These are phyloP conservation scores for Pinus albicaulis DNA, from an alignment of 75 land plant species.

Conservation along the genomic window DNA sequence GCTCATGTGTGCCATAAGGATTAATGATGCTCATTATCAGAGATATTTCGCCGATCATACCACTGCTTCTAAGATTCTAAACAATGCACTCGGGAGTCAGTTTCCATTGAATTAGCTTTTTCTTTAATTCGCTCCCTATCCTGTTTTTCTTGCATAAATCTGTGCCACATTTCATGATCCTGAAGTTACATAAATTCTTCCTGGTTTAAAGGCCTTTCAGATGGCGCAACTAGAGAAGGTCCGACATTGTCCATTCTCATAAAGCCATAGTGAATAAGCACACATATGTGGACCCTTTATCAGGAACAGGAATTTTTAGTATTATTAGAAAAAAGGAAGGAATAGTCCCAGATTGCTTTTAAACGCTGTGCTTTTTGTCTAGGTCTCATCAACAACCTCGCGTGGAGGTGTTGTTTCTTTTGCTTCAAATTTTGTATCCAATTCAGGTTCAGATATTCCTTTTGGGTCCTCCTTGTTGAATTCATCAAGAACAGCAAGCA, in stretches of 20 bases:
- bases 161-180: slow-evolving; percentile 32
- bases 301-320: too few relatives aligned
- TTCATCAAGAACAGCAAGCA: too few relatives aligned
- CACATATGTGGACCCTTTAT: too few relatives aligned
- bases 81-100: slow-evolving; percentile 11
- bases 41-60: slow-evolving; percentile 17
- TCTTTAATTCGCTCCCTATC: slow-evolving; percentile 37
- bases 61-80: slow-evolving; percentile 15
- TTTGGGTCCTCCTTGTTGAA: too few relatives aligned
- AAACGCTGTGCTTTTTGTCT: too few relatives aligned
- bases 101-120: slow-evolving; percentile 21
- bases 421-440: too few relatives aligned
- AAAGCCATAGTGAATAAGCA: too few relatives aligned
- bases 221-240: slow-evolving; percentile 29
- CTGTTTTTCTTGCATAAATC: slow-evolving; percentile 28
- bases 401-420: too few relatives aligned
- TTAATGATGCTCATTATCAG: slow-evolving; percentile 11
- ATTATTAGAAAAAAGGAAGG: too few relatives aligned
- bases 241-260: slow-evolving; percentile 24
- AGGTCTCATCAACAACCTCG: too few relatives aligned
- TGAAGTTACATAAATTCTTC: slow-evolving; percentile 59
- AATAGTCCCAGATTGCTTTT: too few relatives aligned
- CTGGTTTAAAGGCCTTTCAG: slow-evolving; percentile 44
- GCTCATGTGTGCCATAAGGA: slow-evolving; percentile 11
- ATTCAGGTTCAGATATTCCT: too few relatives aligned